Base-by-base conservation (phyloP, 106 monocot genomes). In the Dendrobium huoshanense region DNA sequence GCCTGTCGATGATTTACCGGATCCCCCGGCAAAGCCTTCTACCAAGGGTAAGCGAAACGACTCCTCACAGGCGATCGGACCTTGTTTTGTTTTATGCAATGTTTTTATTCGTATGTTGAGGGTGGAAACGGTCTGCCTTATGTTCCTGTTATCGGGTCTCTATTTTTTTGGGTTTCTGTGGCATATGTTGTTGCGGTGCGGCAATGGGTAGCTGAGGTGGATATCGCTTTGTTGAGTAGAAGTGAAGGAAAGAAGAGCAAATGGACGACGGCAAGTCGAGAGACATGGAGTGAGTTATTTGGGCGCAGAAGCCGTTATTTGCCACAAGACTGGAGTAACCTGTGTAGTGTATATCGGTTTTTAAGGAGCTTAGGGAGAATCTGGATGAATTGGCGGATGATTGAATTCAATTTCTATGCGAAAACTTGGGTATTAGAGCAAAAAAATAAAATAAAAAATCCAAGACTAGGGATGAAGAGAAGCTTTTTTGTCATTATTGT, bases 1-100 rank as follows among this genome's bases (percentile, higher is more conserved):
- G 9, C 84, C 89, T 1, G 85, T 83, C n/a, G 90, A 83, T 31
- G 91, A 87, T 24, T 19, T 89, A 43, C 79, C 70, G 3, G 91
- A 88, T 16, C 55, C 58, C 19, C 18, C 78, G 56, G 78, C 78
- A 54, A 82, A 58, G 55, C 72, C 77, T 29, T 85, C 85, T 25
- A 40, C 80, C 73, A 84, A 78, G 77, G 84, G 82, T 87, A 78
- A 41, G 41, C 24, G 33, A 43, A 67, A 54, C 37, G 0, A 7
- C 19, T 5, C 42, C 0, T 42, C 18, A 42, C 42, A 0, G 17
- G 13, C 1, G 31, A 9, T n/a, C 3, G 27, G 33, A 1, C 2
- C 48, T 68, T 45, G 81, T 17, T 51, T 37, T n/a, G 2, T 44
- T 77, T 1, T 7, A 79, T 72, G n/a, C 72, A 37, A 15, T 44